Base-by-base conservation (phyloP, 164 flowering plant genomes). In the Vitis rupestris region DNA sequence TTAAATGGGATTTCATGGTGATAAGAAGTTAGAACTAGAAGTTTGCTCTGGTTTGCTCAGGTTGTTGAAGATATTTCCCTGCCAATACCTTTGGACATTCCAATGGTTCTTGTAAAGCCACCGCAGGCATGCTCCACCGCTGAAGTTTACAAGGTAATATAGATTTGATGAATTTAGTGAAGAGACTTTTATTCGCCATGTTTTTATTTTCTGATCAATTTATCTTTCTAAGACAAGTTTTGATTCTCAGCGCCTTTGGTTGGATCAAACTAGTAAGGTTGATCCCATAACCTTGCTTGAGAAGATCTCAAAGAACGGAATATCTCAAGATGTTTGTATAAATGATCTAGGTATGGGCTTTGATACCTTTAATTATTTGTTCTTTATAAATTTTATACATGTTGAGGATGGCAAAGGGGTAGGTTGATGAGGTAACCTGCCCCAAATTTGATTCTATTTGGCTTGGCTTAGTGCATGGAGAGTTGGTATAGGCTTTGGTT, bases 41-140 rank as follows among this genome's bases (percentile, higher is more conserved):
- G 63, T 51, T 68, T 29, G 27, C 31, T 17, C 17, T 57, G 15
- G 11, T 66, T 61, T 62, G 6, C 70, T 44, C 84, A 94, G 98
- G 72, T 88, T 73, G 97, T 94, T 84, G 62, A 86, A 82, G 91
- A 89, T 77, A 76, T 94, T 69, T 81, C 87, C 1, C 78, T 87
- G 61, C 90, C 93, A n/a, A 59, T 92, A 72, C 84, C 97, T 60
- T 70, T 77, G 72, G 91, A 88, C 78, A 72, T 82, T 71, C 93
- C 99, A 71, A 88, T 95, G 97, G 92, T 92, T 79, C 91, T 95
- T 16, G 90, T 95, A 82, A 95, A 95, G 79, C 99, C 99, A 10
- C 89, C 55, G 55, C 80, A 91, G 73, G 96, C 94, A 72, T 95
- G 99, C 81, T 79, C 97, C 9, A 95, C 99, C 1, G 98, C 87